Evolutionary conservation across 2,329 filamentous ascomycete genomes (phyloP).

Genomic region (Cylindrodendrum hubeiense): DNA sequence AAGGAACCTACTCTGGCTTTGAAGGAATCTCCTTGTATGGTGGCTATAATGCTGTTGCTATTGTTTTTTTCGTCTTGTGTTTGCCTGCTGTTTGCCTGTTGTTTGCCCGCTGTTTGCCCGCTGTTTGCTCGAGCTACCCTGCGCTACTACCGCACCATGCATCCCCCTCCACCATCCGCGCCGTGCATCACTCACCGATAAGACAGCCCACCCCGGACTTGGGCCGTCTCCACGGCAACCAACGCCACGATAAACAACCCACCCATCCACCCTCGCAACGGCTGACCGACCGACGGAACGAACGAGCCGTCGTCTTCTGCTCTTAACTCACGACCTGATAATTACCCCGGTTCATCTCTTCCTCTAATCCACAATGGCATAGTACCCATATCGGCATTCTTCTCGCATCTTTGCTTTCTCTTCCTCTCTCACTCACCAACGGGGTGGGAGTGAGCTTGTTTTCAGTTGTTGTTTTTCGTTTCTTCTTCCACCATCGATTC

Average conservation of each 20-base stretch:
- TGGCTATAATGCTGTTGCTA: background rate
- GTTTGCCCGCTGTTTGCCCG: background rate
- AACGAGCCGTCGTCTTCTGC: slow-evolving; percentile 17
- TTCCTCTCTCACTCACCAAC: slow-evolving; percentile 26
- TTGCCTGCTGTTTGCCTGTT: background rate
- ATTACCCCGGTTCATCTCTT: slow-evolving; percentile 34
- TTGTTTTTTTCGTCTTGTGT: slow-evolving; percentile 4
- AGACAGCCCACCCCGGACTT: slow-evolving; percentile 27
- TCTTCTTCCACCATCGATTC: slow-evolving; percentile 6
- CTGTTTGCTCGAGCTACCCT: slow-evolving; percentile 4
- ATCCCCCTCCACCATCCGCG: slow-evolving; percentile 9
- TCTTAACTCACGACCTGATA: slow-evolving; percentile 29
- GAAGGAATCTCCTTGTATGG: background rate
- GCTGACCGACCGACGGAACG: slow-evolving; percentile 33
- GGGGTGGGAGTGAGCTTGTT: slow-evolving; percentile 25
- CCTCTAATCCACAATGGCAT: slow-evolving; percentile 40
- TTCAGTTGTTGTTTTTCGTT: slow-evolving; percentile 1
- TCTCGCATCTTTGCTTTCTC: slow-evolving; percentile 25
- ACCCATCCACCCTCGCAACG: slow-evolving; percentile 34
- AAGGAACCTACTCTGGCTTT: background rate
- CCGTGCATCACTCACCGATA: slow-evolving; percentile 30
- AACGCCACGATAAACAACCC: slow-evolving; percentile 42
- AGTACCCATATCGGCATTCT: slow-evolving; percentile 33
- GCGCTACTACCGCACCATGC: slow-evolving; percentile 19
- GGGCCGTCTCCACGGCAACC: slow-evolving; percentile 41